These are phyloP conservation scores for Talaromyces ruber DNA, from an alignment of 495 filamentous ascomycete genomes.

Conservation along the genomic window DNA sequence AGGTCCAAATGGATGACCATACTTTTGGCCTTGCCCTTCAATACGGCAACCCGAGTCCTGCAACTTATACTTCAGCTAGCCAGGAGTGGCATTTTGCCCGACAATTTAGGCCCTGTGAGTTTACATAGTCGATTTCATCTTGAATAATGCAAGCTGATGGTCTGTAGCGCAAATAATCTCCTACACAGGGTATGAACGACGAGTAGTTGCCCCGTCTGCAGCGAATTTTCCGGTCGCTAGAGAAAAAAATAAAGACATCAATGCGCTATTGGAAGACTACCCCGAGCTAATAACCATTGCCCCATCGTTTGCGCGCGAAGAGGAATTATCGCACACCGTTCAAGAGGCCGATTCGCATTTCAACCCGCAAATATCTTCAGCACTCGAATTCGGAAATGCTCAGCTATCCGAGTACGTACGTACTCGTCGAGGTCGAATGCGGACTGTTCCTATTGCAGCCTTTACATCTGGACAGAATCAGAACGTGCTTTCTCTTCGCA, in stretches of 20 bases:
- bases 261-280: slow-evolving; percentile 18
- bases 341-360: slow-evolving; percentile 19
- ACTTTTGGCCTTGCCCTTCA: slow-evolving; percentile 40
- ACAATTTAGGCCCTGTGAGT: slow-evolving; percentile 20
- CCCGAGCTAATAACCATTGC: slow-evolving; percentile 29
- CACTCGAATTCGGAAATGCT: slow-evolving; percentile 37
- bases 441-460: slow-evolving; percentile 33
- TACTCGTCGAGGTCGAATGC: slow-evolving; percentile 14
- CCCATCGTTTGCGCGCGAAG: slow-evolving; percentile 21
- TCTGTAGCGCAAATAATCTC: slow-evolving; percentile 16
- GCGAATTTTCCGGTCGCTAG: slow-evolving; percentile 8
- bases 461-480: slow-evolving; percentile 34
- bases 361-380: slow-evolving; percentile 29
- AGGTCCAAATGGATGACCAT: slow-evolving; percentile 53
- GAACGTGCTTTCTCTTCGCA: slow-evolving; percentile 29
- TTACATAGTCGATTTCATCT: not conserved
- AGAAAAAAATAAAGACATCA: slow-evolving; percentile 7
- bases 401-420: slow-evolving; percentile 14
- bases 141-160: slow-evolving; percentile 8
- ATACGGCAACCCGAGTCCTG: slow-evolving; percentile 58
- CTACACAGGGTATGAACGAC: slow-evolving; percentile 27
- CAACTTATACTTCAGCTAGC: slow-evolving; percentile 43
- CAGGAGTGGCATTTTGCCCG: slow-evolving; percentile 49
- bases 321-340: slow-evolving; percentile 23
- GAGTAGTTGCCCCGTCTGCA: slow-evolving; percentile 15